Evolutionary conservation across 768 basidiomycete genomes (phyloP).

Genomic region (Boletales sp.): DNA sequence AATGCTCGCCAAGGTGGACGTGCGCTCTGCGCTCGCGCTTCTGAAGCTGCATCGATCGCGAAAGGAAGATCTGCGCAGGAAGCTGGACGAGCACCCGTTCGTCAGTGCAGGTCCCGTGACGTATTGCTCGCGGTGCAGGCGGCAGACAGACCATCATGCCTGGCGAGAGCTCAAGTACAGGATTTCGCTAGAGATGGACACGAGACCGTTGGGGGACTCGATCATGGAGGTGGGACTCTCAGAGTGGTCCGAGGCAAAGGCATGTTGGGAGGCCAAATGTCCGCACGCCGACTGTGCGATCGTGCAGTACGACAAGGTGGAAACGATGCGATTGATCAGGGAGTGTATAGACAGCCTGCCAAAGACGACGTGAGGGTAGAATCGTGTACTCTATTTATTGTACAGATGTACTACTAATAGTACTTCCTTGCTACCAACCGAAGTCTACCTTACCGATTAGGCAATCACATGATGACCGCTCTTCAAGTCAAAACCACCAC

Average conservation of each 20-base stretch:
- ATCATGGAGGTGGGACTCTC: constrained; percentile 45
- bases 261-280: constrained; percentile 61
- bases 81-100: constrained; percentile 57
- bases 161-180: constrained; percentile 64
- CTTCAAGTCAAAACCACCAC: too few relatives aligned
- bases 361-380: constrained; percentile 24
- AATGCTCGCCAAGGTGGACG: constrained; percentile 45
- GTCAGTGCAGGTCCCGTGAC: constrained; percentile 42
- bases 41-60: constrained; percentile 52
- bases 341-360: constrained; percentile 54
- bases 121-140: constrained; percentile 48
- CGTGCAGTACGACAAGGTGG: constrained; percentile 52
- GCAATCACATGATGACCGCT: too few relatives aligned
- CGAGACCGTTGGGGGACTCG: constrained; percentile 57
- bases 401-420: too few relatives aligned
- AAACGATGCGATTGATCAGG: constrained; percentile 50
- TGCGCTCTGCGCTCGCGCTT: constrained; percentile 50
- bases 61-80: constrained; percentile 44
- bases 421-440: too few relatives aligned
- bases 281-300: constrained; percentile 41
- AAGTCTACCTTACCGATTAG: too few relatives aligned
- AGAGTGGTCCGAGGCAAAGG: constrained; percentile 56
- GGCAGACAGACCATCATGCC: constrained; percentile 50
- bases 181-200: constrained; percentile 56
- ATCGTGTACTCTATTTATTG: neutral